A percentile compares a stretch with the other conserved stretches of the same genome.
phyloP scores from a whole-genome alignment of 148 eudicot species.

The Rhododendron molle region DNA sequence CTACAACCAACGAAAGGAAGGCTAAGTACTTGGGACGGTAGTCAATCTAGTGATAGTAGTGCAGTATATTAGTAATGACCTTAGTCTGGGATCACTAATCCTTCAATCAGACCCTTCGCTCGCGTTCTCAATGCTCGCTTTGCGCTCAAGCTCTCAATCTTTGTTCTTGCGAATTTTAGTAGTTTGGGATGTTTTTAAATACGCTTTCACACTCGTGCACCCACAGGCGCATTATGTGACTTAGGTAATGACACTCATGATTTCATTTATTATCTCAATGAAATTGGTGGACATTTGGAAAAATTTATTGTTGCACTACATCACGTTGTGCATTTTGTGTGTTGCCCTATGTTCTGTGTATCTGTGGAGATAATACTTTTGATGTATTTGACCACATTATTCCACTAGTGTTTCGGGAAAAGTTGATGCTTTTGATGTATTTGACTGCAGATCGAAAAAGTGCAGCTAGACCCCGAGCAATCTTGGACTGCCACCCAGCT shows the following conservation, averaged over 20 bases:
- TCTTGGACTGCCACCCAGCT: slow-evolving; percentile 82
- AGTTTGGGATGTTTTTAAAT: not conserved
- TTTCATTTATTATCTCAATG: not conserved
- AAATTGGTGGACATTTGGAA: not conserved
- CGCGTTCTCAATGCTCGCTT: not conserved
- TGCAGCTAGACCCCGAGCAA: slow-evolving; percentile 63
- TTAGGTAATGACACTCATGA: not conserved
- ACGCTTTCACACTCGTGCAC: not conserved
- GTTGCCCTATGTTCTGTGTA: not conserved
- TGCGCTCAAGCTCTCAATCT: not conserved
- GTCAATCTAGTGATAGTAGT: not conserved
- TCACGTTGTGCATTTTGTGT: not conserved
- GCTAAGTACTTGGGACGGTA: not conserved
- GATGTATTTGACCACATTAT: not conserved
- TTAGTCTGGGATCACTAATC: not conserved
- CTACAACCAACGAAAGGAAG: not conserved
- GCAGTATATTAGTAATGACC: not conserved
- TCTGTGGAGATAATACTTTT: not conserved
- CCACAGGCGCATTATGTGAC: not conserved
- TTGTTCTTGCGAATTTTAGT: not conserved
- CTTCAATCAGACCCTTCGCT: not conserved
- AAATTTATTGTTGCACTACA: not conserved
- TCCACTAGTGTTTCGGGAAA: not conserved
- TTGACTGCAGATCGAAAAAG: slow-evolving; percentile 54
- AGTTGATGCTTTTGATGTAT: not conserved